Conservation (phyloP, 306 rosid species). For the Lablab purpureus region DNA sequence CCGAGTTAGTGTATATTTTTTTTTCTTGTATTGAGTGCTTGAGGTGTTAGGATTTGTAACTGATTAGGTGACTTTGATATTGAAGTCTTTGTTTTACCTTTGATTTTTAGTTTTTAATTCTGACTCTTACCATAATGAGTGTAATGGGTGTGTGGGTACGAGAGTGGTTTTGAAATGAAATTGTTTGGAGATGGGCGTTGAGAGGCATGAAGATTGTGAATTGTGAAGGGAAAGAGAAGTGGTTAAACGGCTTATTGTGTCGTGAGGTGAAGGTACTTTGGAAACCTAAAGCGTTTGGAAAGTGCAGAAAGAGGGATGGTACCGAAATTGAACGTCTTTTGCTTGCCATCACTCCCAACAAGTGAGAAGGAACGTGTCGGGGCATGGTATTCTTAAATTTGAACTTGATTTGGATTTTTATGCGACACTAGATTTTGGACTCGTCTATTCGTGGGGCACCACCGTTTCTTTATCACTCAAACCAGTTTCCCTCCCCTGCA, state of each 20-base stretch:
- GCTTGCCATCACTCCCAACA: background rate
- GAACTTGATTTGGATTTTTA: constrained; percentile 40
- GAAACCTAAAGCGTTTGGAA: constrained; percentile 36
- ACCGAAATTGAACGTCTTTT: constrained; percentile 15
- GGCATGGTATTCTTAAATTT: background rate
- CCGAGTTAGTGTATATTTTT: constrained; percentile 52
- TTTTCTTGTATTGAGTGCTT: constrained; percentile 49
- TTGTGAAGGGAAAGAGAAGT: background rate
- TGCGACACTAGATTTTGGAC: constrained; percentile 39
- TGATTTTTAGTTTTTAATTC: background rate
- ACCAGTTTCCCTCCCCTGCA: background rate
- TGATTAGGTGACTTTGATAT: constrained; percentile 48
- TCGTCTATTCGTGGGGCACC: background rate
- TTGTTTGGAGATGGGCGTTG: constrained; percentile 50
- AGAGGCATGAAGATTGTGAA: constrained; percentile 52
- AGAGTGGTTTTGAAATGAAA: constrained; percentile 51
- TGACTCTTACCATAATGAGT: background rate
- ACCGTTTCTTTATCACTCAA: background rate
- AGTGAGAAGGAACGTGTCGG: background rate
- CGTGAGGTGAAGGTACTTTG: constrained; percentile 42
- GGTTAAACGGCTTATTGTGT: constrained; percentile 26
- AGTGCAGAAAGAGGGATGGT: constrained; percentile 24
- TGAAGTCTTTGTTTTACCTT: background rate
- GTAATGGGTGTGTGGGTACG: background rate
- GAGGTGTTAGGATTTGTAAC: constrained; percentile 54